phyloP scores from a whole-genome alignment of 345 rosid species.

The Citrus mangshanensis region DNA sequence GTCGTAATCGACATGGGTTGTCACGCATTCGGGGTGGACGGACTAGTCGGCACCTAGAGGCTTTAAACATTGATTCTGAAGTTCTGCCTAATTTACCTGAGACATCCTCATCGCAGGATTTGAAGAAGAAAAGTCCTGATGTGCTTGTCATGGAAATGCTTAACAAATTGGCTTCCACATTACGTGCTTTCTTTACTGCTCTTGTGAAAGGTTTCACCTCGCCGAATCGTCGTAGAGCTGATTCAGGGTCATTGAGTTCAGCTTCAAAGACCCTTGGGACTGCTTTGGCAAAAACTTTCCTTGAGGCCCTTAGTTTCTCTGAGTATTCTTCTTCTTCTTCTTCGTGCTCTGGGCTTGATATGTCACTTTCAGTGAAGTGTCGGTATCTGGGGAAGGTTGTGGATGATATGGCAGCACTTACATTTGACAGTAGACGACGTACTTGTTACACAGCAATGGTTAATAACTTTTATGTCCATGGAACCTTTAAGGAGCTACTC shows the following conservation, averaged over 20 bases:
- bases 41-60: constrained; percentile 73
- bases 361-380: constrained; percentile 72
- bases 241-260: constrained; percentile 62
- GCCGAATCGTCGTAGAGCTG: constrained; percentile 89
- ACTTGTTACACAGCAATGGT: constrained; percentile 85
- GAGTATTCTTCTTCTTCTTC: constrained; percentile 57
- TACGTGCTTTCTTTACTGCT: constrained; percentile 74
- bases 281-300: constrained; percentile 75
- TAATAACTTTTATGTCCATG: constrained; percentile 89
- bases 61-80: constrained; percentile 68
- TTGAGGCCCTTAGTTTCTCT: constrained; percentile 78
- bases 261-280: constrained; percentile 86
- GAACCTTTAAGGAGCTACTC: constrained; percentile 82
- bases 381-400: constrained; percentile 91
- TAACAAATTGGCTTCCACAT: constrained; percentile 63
- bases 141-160: constrained; percentile 67
- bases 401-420: constrained; percentile 73
- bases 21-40: constrained; percentile 90
- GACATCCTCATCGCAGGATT: constrained; percentile 51
- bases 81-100: constrained; percentile 54
- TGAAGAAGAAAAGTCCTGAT: constrained; percentile 76
- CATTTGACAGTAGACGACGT: constrained; percentile 78
- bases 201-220: constrained; percentile 90
- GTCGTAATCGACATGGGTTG: constrained; percentile 81
- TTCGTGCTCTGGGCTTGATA: constrained; percentile 48